Evolutionary conservation across 2,329 filamentous ascomycete genomes (phyloP).

Genomic region (Endoconidiophora polonica): DNA sequence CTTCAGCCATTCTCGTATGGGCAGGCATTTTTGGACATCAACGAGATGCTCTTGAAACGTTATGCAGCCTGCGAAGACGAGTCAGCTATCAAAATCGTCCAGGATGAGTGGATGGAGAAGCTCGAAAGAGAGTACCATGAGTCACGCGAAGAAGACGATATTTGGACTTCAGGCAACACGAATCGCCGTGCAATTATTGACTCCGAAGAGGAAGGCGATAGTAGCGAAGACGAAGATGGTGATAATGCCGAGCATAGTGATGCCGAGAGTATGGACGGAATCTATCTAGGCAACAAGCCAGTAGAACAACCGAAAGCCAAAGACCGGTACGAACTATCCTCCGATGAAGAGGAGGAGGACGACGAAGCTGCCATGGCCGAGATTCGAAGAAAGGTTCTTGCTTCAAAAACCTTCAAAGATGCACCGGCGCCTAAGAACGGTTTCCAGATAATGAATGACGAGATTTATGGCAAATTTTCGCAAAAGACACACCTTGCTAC

Average conservation of each 20-base stretch:
- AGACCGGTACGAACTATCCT: slow-evolving; percentile 62
- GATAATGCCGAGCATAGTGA: slow-evolving; percentile 28
- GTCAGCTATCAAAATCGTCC: slow-evolving; percentile 64
- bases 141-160: slow-evolving; percentile 57
- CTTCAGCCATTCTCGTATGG: slow-evolving; percentile 80
- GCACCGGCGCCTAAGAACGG: slow-evolving; percentile 26
- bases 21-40: slow-evolving; percentile 77
- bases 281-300: slow-evolving; percentile 42
- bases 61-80: slow-evolving; percentile 77
- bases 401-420: slow-evolving; percentile 65
- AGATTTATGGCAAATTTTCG: background rate
- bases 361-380: slow-evolving; percentile 82
- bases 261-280: slow-evolving; percentile 35
- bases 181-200: slow-evolving; percentile 45
- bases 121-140: slow-evolving; percentile 80
- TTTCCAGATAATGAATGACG: slow-evolving; percentile 17
- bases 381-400: slow-evolving; percentile 73
- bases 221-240: slow-evolving; percentile 31
- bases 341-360: slow-evolving; percentile 65
- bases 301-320: slow-evolving; percentile 19
- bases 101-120: slow-evolving; percentile 76
- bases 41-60: slow-evolving; percentile 59
- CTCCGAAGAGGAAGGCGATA: slow-evolving; percentile 39
- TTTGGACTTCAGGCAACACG: slow-evolving; percentile 82
- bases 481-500: slow-evolving; percentile 41